phyloP scores from a whole-genome alignment of 2,329 filamentous ascomycete genomes.

The Paraconiothyrium sp. region DNA sequence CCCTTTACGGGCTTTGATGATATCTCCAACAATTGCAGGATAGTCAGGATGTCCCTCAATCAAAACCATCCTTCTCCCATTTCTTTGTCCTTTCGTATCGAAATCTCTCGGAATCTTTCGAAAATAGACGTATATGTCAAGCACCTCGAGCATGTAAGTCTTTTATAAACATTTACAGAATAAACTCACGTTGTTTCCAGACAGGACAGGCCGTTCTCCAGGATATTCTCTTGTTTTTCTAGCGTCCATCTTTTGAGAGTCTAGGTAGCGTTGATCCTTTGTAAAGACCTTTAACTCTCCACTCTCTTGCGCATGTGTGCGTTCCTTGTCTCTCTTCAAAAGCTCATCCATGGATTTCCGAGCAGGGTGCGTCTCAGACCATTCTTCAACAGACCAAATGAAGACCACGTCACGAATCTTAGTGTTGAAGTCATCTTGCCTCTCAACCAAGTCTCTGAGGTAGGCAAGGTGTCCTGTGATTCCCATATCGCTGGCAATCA shows the following conservation, averaged over 20 bases:
- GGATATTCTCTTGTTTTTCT: not conserved
- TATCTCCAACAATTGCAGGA: not conserved
- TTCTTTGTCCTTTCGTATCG: not conserved
- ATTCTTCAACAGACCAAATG: conserved; percentile 23
- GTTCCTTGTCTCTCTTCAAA: conserved; percentile 1
- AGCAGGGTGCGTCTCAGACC: conserved; percentile 20
- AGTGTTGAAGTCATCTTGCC: conserved; percentile 18
- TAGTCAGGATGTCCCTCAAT: not conserved
- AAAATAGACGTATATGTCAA: not conserved
- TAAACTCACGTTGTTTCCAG: not conserved
- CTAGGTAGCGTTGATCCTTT: not conserved
- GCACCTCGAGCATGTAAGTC: not conserved
- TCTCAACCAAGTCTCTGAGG: conserved; percentile 22
- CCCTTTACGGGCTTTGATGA: not conserved
- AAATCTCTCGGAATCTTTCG: not conserved
- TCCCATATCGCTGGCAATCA: conserved; percentile 29
- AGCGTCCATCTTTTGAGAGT: not conserved
- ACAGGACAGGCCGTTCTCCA: not conserved
- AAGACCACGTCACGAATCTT: conserved; percentile 29
- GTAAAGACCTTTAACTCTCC: too few species aligned
- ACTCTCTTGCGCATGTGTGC: not conserved
- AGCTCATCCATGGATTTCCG: conserved; percentile 18
- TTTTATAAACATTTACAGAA: not conserved
- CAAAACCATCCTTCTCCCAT: not conserved
- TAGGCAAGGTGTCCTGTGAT: conserved; percentile 25